Base-by-base conservation (phyloP, 1,284 basidiomycete genomes). In the Ceratobasidium sp. region DNA sequence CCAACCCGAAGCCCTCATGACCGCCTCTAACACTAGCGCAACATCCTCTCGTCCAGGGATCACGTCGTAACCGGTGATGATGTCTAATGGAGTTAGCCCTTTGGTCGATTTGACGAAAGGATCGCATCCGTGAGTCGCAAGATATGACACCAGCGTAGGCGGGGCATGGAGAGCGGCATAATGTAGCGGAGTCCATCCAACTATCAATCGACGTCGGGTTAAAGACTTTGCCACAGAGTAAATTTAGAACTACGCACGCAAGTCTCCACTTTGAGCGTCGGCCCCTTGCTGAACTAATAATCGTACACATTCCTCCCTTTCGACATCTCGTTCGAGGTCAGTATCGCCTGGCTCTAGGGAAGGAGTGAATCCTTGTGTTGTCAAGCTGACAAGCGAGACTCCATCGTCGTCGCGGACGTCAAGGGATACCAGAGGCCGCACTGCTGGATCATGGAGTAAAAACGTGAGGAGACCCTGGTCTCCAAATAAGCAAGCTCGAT, bases 111-210 rank as follows among this genome's bases (percentile, higher is more conserved):
- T 80, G 1, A 89, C 87, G 73, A 93, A 88, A 0, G 93, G 89
- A 13, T 93, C 94, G 74, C 93, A 93, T 51, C 96, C 95, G 78
- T 95, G 93, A 19, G 94, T 96, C 82, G 98, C 90, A 31, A 99
- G 86, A 84, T 95, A 93, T 0, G 95, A 94, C 43, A 98, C 89
- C 19, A 98, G 85, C 0, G 96, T 96, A 6, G 96, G 92, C 43
- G 97, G 95, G 14, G 95, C 91, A 59, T 94, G 85, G 74, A 98
- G 83, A 16, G 92, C 93, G 11, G 96, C 95, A 84, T 97, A 93
- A 81, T 98, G 97, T n/a, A 99, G 85, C 0, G 96, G 90, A 2
- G 94, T 96, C 96, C 96, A 98, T 51, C 96, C 96, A 75, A 88
- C 94, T 95, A 79, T 65, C 72, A n/a, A 37, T 51, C 56, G 22